Evolutionary conservation across 805 yeast species (phyloP), one percentile per base, ranked within the genome.

Genomic region (Maudiozyma bulderi): DNA sequence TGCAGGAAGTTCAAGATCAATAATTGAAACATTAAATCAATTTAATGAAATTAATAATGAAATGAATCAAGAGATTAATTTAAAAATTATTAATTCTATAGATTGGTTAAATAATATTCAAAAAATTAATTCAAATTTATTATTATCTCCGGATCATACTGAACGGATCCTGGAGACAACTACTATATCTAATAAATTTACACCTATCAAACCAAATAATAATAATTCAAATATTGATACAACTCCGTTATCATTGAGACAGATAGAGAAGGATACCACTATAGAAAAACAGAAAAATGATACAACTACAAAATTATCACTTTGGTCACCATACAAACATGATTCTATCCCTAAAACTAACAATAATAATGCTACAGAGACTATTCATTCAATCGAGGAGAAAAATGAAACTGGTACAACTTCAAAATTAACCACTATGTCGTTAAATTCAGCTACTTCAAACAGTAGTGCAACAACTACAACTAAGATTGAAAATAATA

Each of bases 1-100:
- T 14, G 57, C 63, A 35, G 66, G 66, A 5, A 55, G 65, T 14
- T 59, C 68, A 3, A 50, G 66, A 44, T 65, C 67, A 8, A 61
- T 65, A 29, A 53, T 65, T 2, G 66, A 63, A 48, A 58, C 68
- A 8, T 51, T 65, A 26, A 61, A 61, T 47, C 45, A 47, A 30
- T 56, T 62, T 20, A 61, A 61, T 48, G 54, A 60, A n/a, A 54
- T 58, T 3, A 46, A 52, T 15, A 50, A 51, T 28, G 53, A 57
- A 37, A 60, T 60, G 15, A 59, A 58, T 15, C 44, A 51, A n/a
- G 53, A 55, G 34, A 47, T 57, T 8, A 57, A 55, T 44, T 14
- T 48, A 11, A 54, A 51, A 7, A 42, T 61, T 7, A 45, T 47
- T 8, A 53, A 52, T n/a, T 52, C 59, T 13, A 47, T 49, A 15